Evolutionary conservation across 2,329 filamentous ascomycete species (phyloP), one percentile per base, ranked within the genome.

Genomic region (Colletotrichum navitas): DNA sequence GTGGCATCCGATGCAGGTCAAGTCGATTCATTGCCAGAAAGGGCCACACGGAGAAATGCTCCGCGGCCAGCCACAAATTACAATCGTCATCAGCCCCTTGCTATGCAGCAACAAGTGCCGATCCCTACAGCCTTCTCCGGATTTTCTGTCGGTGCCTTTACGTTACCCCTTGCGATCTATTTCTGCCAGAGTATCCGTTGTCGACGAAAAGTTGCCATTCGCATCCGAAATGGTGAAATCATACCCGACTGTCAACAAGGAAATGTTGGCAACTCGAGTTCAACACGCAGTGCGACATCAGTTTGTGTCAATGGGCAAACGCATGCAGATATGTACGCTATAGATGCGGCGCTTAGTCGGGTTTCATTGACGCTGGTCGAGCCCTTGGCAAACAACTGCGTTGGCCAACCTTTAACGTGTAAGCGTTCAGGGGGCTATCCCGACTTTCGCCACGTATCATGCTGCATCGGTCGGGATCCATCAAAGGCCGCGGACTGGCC

Each of bases 391-490:
- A 36, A 56, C 36, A 56, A 29, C 52, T 51, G 49, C 51, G 56
- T 36, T 54, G 55, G 52, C 41, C 41, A 49, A 41, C 43, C 18
- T 56, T 71, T 64, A 68, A 71, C 51, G 43, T 63, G 51, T n/a
- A 54, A 32, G 66, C 58, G 58, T 47, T 52, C 41, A 62, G 51
- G 68, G 64, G 61, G 54, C 24, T 34, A 69, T 26, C 52, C 62
- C 54, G 61, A 39, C 54, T 65, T 45, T 58, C 56, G 63, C 49
- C 61, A 26, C n/a, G 66, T 68, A 26, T 62, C 64, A 67, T 45
- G 43, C 56, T 68, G 41, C 54, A 60, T 26, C 63, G 24, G 5
- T 39, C 32, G 39, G 52, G 60, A 63, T 51, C 39, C 45, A 49
- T 43, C 36, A 56, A 51, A n/a, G 24, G 32, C 60, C 14, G 24